Base-by-base conservation (phyloP, 2,329 filamentous ascomycete species). In the Rutstroemia sp. region DNA sequence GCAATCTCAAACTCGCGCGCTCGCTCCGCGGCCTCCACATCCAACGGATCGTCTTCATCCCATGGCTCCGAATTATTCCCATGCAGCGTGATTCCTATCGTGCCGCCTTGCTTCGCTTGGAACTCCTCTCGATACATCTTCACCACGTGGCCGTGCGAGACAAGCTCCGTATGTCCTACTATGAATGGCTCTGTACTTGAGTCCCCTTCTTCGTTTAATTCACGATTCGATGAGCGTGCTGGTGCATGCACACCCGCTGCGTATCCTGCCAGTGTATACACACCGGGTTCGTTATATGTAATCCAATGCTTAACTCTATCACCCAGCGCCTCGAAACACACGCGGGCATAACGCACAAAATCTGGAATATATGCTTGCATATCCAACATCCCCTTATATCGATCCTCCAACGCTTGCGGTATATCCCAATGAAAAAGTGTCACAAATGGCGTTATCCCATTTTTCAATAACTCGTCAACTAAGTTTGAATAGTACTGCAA, bases 361-460 rank as follows among this genome's bases (percentile, higher is more conserved):
- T 95, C 90, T 54, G 86, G 80, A 1, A 87, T 83, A 70, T 92
- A 94, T 73, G 92, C 88, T 27, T 84, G 76, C 69, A 86, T 84
- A 77, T 90, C 88, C 60, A 92, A 73, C 59, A 90, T 79, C 21
- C 89, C 89, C 21, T 87, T 86, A 69, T 95, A 95, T 57, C 88
- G 83, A 75, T 86, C 82, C 65, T 94, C 80, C n/a, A 95, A 77
- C 56, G 75, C 84, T 63, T 90, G 84, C 2, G 89, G 89, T 4
- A 92, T 78, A 72, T 95, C 89, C 89, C 89, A 94, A 72, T 95
- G 89, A 71, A 86, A 88, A 14, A 95, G 77, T 8, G 89, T 95
- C 67, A 94, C 80, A 70, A 92, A 84, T 1, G 89, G 89, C 44
- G 78, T 81, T 65, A 95, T 92, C 59, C 84, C 88, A 16, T 86